Evolutionary conservation across 2,329 filamentous ascomycete genomes (phyloP), one percentile per base, ranked within the genome.

Genomic region (Neofusicoccum cordaticola): DNA sequence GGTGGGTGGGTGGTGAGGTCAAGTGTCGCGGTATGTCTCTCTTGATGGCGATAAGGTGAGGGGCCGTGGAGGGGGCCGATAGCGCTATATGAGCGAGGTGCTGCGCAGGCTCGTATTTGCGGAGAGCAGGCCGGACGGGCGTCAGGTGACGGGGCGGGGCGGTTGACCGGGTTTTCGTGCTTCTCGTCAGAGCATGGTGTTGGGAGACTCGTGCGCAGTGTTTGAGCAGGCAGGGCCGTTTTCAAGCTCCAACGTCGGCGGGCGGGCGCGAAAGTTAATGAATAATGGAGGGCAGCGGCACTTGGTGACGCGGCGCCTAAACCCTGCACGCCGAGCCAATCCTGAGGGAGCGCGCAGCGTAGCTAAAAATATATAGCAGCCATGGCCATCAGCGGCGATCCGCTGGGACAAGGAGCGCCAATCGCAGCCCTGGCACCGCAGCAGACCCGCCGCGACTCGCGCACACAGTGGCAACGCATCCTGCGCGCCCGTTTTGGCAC

Each of bases 291-390:
- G 35, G 56, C 8, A 13, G 53, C 27, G n/a, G 34, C n/a, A 31
- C 56, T 31, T 60, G 56, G 58, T 62, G 58, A 62, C 58, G 58
- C 58, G 58, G 58, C 58, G 58, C 47, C 35, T 62, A 62, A 62
- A 45, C 27, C 56, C 56, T 60, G 56, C 42, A 27, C 56, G 56
- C 56, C 56, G 56, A 60, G 56, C 56, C 56, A 60, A 47, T 60
- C 56, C 39, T 15, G 41, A 12, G 41, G 41, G 41, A n/a, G 12
- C 41, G 13, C 27, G 19, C 22, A 12, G 31, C 37, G 56, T 60
- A 13, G 37, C 58, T 62, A 62, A 51, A 41, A 62, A 62, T 62
- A 45, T 41, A 42, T 27, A n/a, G 34, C 57, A 39, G 41, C 27
- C 22, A 13, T 13, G 37, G 37, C 56, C 19, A 60, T 19, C 41